Percentiles rank a stretch among this genome's conserved stretches.
These are phyloP conservation scores for Trichosporon sp. DNA, from an alignment of 1,284 basidiomycete species.

Conservation along the genomic window DNA sequence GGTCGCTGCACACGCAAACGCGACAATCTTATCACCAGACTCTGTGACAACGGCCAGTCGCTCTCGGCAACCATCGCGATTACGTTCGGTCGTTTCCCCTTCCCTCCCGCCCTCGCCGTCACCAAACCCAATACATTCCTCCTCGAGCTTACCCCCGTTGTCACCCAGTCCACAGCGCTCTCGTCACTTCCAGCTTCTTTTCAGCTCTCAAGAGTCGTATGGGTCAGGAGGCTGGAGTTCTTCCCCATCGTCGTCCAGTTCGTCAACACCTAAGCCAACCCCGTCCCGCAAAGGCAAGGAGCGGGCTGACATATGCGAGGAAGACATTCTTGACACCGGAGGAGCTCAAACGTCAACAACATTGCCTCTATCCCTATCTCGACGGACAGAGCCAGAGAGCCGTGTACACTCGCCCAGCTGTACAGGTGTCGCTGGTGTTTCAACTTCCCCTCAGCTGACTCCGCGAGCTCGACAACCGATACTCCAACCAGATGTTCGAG, in stretches of 20 bases:
- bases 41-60: not conserved
- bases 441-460: not conserved
- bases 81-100: not conserved
- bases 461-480: not conserved
- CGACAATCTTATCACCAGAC: not conserved
- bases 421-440: not conserved
- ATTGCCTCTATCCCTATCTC: not conserved
- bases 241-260: not conserved
- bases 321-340: not conserved
- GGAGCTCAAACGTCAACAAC: not conserved
- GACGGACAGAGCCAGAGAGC: not conserved
- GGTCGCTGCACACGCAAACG: not conserved
- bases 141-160: conserved; percentile 57
- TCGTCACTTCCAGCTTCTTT: not conserved
- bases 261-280: not conserved
- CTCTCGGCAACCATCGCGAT: conserved; percentile 1
- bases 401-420: not conserved
- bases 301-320: not conserved
- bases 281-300: conserved; percentile 5
- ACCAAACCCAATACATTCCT: conserved; percentile 75
- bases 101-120: conserved; percentile 45
- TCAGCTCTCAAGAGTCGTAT: not conserved
- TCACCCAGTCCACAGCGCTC: not conserved
- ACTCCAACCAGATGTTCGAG: not conserved
- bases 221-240: conserved; percentile 1